These are phyloP conservation scores for Microbotryum scabiosae DNA, from an alignment of 1,284 basidiomycete species.

Conservation along the genomic window DNA sequence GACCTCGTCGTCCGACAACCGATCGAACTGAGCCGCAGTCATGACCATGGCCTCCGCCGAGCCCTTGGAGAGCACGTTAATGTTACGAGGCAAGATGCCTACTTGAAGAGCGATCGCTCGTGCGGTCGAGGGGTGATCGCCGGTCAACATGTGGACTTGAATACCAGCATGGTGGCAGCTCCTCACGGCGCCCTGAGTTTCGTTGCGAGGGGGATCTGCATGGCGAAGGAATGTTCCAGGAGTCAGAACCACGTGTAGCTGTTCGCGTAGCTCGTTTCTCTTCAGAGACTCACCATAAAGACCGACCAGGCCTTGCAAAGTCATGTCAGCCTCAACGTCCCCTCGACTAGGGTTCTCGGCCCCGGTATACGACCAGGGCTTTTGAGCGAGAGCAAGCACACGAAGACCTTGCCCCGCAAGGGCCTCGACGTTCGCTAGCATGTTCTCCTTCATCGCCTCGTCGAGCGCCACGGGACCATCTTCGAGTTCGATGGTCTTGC, in stretches of 20 bases:
- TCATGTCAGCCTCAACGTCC: constrained; percentile 52
- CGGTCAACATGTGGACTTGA: constrained; percentile 56
- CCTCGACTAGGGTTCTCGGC: constrained; percentile 40
- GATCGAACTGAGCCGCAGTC: constrained; percentile 48
- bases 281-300: constrained; percentile 44
- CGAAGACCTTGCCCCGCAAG: constrained; percentile 54
- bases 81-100: constrained; percentile 48
- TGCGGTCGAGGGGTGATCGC: constrained; percentile 43
- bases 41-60: constrained; percentile 26
- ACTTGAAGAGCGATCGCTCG: constrained; percentile 40
- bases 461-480: constrained; percentile 34
- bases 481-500: constrained; percentile 41
- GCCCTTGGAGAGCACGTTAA: constrained; percentile 21
- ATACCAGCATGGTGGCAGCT: constrained; percentile 58
- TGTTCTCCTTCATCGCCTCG: constrained; percentile 42
- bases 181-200: constrained; percentile 54
- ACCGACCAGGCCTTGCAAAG: constrained; percentile 56
- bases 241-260: background rate
- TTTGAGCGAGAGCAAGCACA: constrained; percentile 44
- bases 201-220: constrained; percentile 59
- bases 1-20: constrained; percentile 54
- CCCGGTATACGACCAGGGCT: constrained; percentile 13
- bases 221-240: background rate
- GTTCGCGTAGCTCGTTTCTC: background rate
- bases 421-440: constrained; percentile 49